These are phyloP conservation scores for Picea sitchensis DNA, from an alignment of 75 land plant genomes.

Conservation along the genomic window DNA sequence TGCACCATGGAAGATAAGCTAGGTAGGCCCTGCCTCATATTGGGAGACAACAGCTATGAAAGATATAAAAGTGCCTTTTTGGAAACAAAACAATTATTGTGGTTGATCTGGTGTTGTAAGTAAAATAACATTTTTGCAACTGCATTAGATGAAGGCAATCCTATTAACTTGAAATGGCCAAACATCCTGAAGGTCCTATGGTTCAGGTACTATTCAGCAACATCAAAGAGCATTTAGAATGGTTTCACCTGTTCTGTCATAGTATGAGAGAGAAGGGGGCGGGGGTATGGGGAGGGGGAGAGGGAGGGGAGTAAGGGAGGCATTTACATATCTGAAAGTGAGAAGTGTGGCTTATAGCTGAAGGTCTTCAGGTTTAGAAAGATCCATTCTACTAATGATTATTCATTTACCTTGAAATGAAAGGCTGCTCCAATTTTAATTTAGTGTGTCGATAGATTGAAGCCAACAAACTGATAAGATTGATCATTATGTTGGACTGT, in stretches of 20 bases:
- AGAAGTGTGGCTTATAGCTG: no score
- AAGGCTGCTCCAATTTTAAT: background rate
- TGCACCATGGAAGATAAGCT: background rate
- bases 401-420: background rate
- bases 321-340: no score
- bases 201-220: background rate
- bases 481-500: background rate
- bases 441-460: background rate
- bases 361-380: background rate
- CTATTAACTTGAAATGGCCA: no score
- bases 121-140: background rate
- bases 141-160: no score
- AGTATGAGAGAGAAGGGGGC: no score
- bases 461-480: background rate
- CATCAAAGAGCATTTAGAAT: background rate
- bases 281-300: no score
- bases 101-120: background rate
- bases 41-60: background rate
- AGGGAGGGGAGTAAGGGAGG: no score
- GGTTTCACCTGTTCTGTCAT: no score
- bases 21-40: background rate
- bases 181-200: background rate
- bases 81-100: background rate
- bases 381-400: background rate
- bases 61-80: background rate